Evolutionary conservation across 129 eudicot genomes (phyloP).

Genomic region (Pseudognaphalium luteoalbum): DNA sequence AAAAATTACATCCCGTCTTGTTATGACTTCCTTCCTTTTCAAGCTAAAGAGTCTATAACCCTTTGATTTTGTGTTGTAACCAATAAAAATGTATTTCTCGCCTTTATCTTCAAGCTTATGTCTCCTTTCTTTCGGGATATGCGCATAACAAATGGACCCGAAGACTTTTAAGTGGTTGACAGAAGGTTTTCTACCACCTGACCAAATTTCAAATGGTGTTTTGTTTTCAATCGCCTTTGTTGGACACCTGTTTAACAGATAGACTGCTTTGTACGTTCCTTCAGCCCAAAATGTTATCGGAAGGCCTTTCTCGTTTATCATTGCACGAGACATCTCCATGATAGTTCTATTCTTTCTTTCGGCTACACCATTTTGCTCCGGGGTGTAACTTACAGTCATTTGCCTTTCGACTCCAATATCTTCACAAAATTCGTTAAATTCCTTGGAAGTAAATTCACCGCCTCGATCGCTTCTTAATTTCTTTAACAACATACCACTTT

Average conservation of each 20-base stretch:
- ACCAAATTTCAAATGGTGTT: not conserved
- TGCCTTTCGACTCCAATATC: not conserved
- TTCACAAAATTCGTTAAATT: not conserved
- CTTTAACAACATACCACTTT: not conserved
- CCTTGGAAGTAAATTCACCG: not conserved
- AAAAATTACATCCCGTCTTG: no score
- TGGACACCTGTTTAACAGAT: not conserved
- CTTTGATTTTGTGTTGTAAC: no score
- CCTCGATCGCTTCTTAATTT: not conserved
- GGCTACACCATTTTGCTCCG: not conserved
- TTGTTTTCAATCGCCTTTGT: not conserved
- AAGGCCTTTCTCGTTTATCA: not conserved
- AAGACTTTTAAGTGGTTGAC: not conserved
- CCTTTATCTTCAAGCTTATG: no score
- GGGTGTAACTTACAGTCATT: not conserved
- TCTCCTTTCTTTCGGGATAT: no score
- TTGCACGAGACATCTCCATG: not conserved
- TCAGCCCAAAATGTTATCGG: not conserved
- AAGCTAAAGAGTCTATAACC: no score
- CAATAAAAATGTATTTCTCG: no score
- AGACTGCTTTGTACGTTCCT: not conserved
- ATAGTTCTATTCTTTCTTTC: not conserved
- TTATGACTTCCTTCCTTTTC: no score
- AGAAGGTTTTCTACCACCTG: not conserved
- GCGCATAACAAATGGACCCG: not conserved